These are phyloP conservation scores for Porphyrellus cyaneotinctus DNA, from an alignment of 768 basidiomycete species.

Conservation along the genomic window DNA sequence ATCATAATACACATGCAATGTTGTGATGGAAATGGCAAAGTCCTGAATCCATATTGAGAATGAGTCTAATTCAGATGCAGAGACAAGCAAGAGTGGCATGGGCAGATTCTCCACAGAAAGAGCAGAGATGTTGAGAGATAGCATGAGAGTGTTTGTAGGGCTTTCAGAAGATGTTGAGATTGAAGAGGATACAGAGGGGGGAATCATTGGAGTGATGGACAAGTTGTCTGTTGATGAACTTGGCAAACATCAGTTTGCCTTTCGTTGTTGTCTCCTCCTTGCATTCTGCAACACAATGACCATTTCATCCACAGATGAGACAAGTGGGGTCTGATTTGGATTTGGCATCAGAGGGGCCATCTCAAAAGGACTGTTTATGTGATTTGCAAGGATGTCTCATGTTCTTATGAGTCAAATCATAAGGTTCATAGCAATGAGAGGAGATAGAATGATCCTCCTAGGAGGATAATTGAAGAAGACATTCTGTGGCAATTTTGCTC, in stretches of 20 bases:
- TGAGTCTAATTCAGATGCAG: background rate
- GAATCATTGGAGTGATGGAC: background rate
- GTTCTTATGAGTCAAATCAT: background rate
- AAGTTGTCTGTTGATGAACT: background rate
- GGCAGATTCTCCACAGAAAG: background rate
- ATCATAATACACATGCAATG: background rate
- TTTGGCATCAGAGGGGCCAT: background rate
- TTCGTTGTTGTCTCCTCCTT: background rate
- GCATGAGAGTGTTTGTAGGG: background rate
- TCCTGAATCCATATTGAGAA: background rate
- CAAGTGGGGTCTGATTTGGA: background rate
- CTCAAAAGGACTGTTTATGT: background rate
- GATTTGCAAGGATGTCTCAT: background rate
- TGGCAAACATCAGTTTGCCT: conserved; percentile 2
- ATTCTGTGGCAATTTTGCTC: background rate
- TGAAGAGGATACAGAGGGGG: background rate
- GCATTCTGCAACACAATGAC: background rate
- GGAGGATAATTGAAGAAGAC: background rate
- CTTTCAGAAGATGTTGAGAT: background rate
- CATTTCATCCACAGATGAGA: background rate
- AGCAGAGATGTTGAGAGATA: background rate
- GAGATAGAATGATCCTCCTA: background rate
- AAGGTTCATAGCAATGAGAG: background rate
- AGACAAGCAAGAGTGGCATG: background rate
- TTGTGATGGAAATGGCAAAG: background rate